Percentiles rank a stretch among this genome's conserved stretches.
phyloP scores from a whole-genome alignment of 148 eudicot species.

The Bassia scoparia region DNA sequence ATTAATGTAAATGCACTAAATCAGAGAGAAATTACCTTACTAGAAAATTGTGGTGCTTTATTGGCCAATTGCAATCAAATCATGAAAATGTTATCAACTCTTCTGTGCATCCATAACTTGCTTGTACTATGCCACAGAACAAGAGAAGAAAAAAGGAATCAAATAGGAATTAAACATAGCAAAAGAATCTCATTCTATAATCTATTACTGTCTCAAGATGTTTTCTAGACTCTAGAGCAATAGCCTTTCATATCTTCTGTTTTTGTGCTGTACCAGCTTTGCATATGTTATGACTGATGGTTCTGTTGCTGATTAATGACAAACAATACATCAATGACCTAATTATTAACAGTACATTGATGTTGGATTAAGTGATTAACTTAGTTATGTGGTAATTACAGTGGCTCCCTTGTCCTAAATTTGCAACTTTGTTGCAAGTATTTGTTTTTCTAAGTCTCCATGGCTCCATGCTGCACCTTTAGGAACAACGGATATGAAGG shows the following conservation, averaged over 20 bases:
- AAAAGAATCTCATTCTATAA: neutral
- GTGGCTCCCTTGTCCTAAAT: too few species aligned
- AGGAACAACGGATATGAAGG: too few species aligned
- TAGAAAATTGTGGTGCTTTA: too few species aligned
- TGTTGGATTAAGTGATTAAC: neutral
- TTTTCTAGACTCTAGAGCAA: neutral
- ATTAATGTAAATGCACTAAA: neutral
- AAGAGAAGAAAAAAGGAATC: too few species aligned
- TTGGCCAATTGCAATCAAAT: neutral
- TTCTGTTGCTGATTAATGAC: neutral
- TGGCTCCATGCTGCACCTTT: too few species aligned
- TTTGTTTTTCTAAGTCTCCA: too few species aligned
- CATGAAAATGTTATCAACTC: too few species aligned
- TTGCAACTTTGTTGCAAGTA: neutral
- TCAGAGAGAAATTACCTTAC: neutral
- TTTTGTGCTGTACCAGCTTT: neutral
- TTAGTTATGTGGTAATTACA: neutral
- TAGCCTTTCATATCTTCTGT: neutral
- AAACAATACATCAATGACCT: neutral
- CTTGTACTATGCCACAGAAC: too few species aligned
- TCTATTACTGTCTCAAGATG: neutral
- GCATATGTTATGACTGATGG: neutral
- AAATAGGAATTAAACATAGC: too few species aligned
- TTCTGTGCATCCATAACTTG: too few species aligned
- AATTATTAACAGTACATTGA: neutral